Conservation (phyloP, 352 stramenopile species). For the Phytophthora fragariaefolia region DNA sequence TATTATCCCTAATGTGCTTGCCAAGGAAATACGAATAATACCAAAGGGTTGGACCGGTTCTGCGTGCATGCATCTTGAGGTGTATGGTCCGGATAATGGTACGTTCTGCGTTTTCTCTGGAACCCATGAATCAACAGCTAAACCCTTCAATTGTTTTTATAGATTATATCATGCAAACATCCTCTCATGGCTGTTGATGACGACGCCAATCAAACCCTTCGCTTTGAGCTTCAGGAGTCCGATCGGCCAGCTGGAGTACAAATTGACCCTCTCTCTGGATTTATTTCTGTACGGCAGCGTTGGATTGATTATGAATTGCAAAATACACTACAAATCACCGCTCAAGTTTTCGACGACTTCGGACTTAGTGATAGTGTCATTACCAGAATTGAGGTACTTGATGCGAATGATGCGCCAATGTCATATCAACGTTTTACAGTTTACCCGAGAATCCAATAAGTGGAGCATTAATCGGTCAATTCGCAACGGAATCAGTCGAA, state of each 20-base stretch:
- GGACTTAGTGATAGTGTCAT: slow-evolving; percentile 21
- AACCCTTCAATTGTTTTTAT: neutral
- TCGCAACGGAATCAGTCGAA: slow-evolving; percentile 17
- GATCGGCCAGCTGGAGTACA: slow-evolving; percentile 34
- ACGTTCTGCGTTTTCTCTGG: too few species aligned
- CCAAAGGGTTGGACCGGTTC: slow-evolving; percentile 43
- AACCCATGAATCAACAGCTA: too few species aligned
- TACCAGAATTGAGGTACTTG: slow-evolving; percentile 14
- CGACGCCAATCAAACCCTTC: slow-evolving; percentile 22
- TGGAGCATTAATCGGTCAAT: slow-evolving; percentile 15
- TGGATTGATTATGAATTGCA: slow-evolving; percentile 46
- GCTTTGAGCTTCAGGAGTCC: slow-evolving; percentile 23
- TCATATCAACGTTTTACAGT: neutral
- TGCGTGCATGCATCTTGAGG: slow-evolving; percentile 51
- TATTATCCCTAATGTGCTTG: slow-evolving; percentile 41
- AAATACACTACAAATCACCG: slow-evolving; percentile 16
- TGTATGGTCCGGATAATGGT: slow-evolving; percentile 54
- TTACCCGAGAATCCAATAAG: slow-evolving; percentile 25
- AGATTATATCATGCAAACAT: slow-evolving; percentile 24
- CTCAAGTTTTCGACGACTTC: slow-evolving; percentile 32
- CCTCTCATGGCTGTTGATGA: slow-evolving; percentile 18
- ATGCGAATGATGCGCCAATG: slow-evolving; percentile 30
- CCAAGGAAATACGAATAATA: slow-evolving; percentile 50
- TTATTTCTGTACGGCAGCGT: slow-evolving; percentile 27
- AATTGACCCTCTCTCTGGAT: slow-evolving; percentile 32